Evolutionary conservation across 495 filamentous ascomycete genomes (phyloP).

Genomic region (Niebla homalea): DNA sequence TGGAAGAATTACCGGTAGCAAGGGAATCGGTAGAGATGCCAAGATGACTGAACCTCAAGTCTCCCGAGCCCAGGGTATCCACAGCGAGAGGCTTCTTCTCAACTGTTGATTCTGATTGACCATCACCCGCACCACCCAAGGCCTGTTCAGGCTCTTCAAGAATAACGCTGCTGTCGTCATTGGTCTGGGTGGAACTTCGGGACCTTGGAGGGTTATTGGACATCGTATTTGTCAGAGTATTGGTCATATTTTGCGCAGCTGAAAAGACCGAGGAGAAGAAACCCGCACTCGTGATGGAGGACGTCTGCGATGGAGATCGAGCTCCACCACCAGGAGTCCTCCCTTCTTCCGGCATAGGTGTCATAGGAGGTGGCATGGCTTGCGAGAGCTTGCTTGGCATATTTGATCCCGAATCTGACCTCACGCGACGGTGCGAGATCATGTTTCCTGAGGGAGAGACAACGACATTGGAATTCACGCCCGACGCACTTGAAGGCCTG

Average conservation of each 20-base stretch:
- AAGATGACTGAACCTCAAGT: slow-evolving; percentile 75
- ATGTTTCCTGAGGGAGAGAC: slow-evolving; percentile 48
- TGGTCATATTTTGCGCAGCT: slow-evolving; percentile 90
- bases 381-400: slow-evolving; percentile 86
- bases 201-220: slow-evolving; percentile 40
- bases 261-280: slow-evolving; percentile 93
- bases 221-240: slow-evolving; percentile 66
- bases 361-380: slow-evolving; percentile 56
- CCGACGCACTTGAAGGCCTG: slow-evolving; percentile 1
- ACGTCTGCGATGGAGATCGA: slow-evolving; percentile 28
- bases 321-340: slow-evolving; percentile 31
- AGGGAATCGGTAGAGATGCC: slow-evolving; percentile 44
- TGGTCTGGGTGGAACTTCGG: slow-evolving; percentile 23
- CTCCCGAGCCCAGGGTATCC: slow-evolving; percentile 79
- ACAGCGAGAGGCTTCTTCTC: slow-evolving; percentile 61
- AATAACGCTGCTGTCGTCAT: slow-evolving; percentile 13
- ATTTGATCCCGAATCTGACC: slow-evolving; percentile 50
- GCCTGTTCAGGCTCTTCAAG: slow-evolving; percentile 14
- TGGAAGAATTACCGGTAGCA: slow-evolving; percentile 24
- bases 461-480: slow-evolving; percentile 11
- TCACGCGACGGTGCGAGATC: slow-evolving; percentile 58
- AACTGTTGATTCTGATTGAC: slow-evolving; percentile 13
- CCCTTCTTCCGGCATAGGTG: slow-evolving; percentile 54
- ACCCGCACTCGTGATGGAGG: slow-evolving; percentile 38
- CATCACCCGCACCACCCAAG: slow-evolving; percentile 16